Conservation (phyloP, 192 early-diverging fungal species). For the Backusella westeae region DNA sequence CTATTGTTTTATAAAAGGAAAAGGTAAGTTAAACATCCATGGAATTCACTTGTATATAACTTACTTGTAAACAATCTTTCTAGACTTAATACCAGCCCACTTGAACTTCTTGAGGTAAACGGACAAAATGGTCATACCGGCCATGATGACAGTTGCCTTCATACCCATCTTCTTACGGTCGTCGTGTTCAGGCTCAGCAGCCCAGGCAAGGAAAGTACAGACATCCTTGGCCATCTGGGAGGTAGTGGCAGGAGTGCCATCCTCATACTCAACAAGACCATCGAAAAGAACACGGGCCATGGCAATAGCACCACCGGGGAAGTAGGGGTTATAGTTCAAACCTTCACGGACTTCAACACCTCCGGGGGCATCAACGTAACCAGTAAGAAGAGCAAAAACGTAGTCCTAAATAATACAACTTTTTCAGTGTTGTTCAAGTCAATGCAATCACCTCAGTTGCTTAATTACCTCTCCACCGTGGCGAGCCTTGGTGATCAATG, state of each 20-base stretch:
- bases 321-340: constrained; percentile 99
- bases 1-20: constrained; percentile 11
- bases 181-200: constrained; percentile 94
- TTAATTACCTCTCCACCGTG: constrained; percentile 80
- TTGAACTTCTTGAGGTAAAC: constrained; percentile 93
- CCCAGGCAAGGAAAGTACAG: constrained; percentile 89
- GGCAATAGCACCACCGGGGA: constrained; percentile 96
- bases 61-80: constrained; percentile 85
- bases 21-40: neutral
- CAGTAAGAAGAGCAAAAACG: constrained; percentile 91
- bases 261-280: constrained; percentile 93
- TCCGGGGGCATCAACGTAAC: constrained; percentile 92
- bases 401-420: constrained; percentile 64
- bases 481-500: constrained; percentile 91
- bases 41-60: neutral
- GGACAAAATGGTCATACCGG: constrained; percentile 69
- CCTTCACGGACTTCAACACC: constrained; percentile 93
- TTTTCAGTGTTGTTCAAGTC: neutral
- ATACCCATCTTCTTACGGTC: constrained; percentile 95
- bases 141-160: constrained; percentile 78
- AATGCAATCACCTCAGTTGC: neutral
- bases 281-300: constrained; percentile 96
- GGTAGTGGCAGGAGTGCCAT: constrained; percentile 93
- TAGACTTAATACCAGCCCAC: constrained; percentile 86
- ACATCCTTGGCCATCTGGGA: constrained; percentile 99